Evolutionary conservation across 495 filamentous ascomycete genomes (phyloP).

Genomic region (Penicillium egyptiacum): DNA sequence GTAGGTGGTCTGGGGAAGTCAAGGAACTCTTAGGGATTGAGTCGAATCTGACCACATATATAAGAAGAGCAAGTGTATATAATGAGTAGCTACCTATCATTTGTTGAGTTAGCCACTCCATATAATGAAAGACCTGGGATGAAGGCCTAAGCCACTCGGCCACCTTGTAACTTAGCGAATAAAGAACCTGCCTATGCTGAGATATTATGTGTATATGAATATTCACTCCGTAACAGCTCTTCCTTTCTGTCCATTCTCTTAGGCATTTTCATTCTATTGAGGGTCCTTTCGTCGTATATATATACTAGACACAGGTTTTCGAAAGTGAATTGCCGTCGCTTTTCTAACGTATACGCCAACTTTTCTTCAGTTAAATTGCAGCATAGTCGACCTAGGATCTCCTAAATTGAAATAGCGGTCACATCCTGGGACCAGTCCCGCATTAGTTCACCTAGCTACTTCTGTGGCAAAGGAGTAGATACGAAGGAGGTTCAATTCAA

Average conservation of each 20-base stretch:
- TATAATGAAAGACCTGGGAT: neutral
- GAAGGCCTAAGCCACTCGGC: neutral
- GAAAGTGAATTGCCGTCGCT: too few relatives aligned
- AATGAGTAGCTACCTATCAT: neutral
- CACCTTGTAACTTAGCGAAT: neutral
- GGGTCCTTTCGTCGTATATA: neutral
- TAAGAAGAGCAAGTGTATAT: too few relatives aligned
- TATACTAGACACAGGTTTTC: neutral
- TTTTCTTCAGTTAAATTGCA: too few relatives aligned
- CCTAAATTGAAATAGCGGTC: too few relatives aligned
- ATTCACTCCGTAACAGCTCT: neutral
- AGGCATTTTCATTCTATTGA: neutral
- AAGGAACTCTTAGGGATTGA: neutral
- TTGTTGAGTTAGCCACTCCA: neutral
- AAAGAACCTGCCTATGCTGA: neutral
- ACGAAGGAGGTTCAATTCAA: too few relatives aligned
- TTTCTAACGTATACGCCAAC: too few relatives aligned
- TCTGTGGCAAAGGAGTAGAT: too few relatives aligned
- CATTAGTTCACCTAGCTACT: too few relatives aligned
- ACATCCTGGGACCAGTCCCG: too few relatives aligned
- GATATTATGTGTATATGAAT: neutral
- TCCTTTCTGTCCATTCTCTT: neutral
- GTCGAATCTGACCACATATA: too few relatives aligned
- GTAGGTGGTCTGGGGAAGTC: constrained; percentile 11
- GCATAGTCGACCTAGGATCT: too few relatives aligned